Evolutionary conservation across 345 rosid species (phyloP).

Genomic region (Salix caprea): DNA sequence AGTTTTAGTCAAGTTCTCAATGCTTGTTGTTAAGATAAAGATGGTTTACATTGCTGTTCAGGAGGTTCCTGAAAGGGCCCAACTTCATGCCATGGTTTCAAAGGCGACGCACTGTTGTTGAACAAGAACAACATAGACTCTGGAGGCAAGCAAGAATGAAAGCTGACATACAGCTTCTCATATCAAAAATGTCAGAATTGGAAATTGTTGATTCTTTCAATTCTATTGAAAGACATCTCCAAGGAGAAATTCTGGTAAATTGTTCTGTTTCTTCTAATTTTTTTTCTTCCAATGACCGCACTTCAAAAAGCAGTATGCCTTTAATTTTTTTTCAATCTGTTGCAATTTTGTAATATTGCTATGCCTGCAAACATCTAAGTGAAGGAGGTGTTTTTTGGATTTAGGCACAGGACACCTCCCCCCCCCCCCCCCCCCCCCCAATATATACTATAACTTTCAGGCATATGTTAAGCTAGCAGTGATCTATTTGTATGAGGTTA

Average conservation of each 20-base stretch:
- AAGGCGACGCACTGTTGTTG: constrained; percentile 66
- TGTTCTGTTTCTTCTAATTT: not conserved
- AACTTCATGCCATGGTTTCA: constrained; percentile 95
- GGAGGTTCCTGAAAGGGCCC: constrained; percentile 86
- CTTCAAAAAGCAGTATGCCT: not conserved
- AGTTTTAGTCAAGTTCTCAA: not conserved
- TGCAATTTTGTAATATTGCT: not conserved
- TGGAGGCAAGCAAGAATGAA: constrained; percentile 89
- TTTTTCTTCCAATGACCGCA: not conserved
- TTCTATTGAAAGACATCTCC: constrained; percentile 78
- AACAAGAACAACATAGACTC: constrained; percentile 80
- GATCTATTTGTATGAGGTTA: too few species aligned
- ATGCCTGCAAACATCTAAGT: not conserved
- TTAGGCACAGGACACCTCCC: too few species aligned
- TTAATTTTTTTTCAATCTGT: not conserved
- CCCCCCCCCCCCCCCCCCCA: too few species aligned
- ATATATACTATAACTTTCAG: too few species aligned
- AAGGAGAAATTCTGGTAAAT: constrained; percentile 59
- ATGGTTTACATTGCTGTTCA: constrained; percentile 31
- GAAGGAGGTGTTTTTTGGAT: not conserved
- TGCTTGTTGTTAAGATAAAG: constrained; percentile 12
- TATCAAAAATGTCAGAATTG: constrained; percentile 70
- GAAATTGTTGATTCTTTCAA: constrained; percentile 90
- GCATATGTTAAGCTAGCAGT: too few species aligned
- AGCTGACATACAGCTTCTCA: constrained; percentile 58